Base-by-base conservation (phyloP, 306 rosid genomes). In the Cotoneaster glaucophyllus region DNA sequence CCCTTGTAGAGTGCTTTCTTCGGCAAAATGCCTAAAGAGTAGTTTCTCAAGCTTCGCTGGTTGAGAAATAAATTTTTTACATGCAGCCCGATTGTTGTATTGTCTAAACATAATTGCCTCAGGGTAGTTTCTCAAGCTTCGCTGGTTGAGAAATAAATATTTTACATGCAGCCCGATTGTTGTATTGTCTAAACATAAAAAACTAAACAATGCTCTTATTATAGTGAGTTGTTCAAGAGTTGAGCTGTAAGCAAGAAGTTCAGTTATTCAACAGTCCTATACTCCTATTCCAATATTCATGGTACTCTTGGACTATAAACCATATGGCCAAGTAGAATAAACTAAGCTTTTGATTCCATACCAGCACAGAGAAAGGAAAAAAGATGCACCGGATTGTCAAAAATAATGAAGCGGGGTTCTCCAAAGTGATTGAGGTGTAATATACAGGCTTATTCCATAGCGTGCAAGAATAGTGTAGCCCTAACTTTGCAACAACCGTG, bases 181-280 rank as follows among this genome's bases (percentile, higher is more conserved):
- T 57, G 19, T 24, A 24, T 5, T 56, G 24, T 53, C 54, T 53
- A 17, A 39, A 28, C 17, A 17, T 24, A 8, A 52, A 22, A 17
- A 22, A 25, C 70, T 39, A n/a, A 70, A 50, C 32, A 56, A 43
- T 57, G 41, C 18, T 53, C 5, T 50, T 64, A 26, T 10, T 41
- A 8, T 41, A 10, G 37, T 50, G 68, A 71, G 52, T 39, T 32
- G 41, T 15, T 54, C 67, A 72, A 43, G 53, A n/a, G 48, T 12
- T 45, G 65, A n/a, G 22, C 32, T n/a, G 70, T 48, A 41, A 24
- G 8, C n/a, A 32, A 68, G 48, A 8, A 28, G 44, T 67, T 67
- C 64, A 69, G 66, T 13, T 74, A 65, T 67, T 74, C 57, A 68
- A 41, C 48, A 66, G 54, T 6, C 69, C 64, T 17, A 67, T 44